Conservation (phyloP, 108 stramenopile species). For the Mediolabrus comicus region DNA sequence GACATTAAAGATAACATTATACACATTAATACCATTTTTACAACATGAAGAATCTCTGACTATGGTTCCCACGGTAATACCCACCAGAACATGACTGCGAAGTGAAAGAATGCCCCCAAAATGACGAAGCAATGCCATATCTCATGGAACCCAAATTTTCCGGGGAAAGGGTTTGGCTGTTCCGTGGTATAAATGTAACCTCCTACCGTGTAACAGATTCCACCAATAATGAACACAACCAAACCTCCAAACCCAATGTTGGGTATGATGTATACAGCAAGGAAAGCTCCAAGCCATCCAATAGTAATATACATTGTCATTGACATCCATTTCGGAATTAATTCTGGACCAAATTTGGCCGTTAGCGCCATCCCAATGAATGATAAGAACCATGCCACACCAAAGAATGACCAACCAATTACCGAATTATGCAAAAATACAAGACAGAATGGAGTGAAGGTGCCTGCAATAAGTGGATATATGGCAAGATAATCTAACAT, state of each 20-base stretch:
- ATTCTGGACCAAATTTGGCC: constrained; percentile 34
- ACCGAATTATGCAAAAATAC: constrained; percentile 59
- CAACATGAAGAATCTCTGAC: neutral
- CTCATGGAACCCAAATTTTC: constrained; percentile 83
- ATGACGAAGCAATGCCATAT: constrained; percentile 79
- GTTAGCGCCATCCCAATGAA: constrained; percentile 65
- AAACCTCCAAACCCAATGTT: constrained; percentile 50
- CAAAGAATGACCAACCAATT: constrained; percentile 78
- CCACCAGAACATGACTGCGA: constrained; percentile 68
- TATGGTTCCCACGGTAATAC: constrained; percentile 58
- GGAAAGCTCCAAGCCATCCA: constrained; percentile 74
- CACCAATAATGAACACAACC: constrained; percentile 52
- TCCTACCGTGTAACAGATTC: constrained; percentile 64
- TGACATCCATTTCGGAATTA: constrained; percentile 72
- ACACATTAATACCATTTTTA: neutral
- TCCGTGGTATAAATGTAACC: constrained; percentile 65
- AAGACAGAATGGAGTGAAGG: constrained; percentile 82
- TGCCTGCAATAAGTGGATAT: constrained; percentile 80
- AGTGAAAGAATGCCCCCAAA: constrained; percentile 64
- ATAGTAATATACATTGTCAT: constrained; percentile 85
- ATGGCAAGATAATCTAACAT: constrained; percentile 80
- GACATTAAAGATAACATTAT: neutral
- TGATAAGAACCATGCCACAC: constrained; percentile 69
- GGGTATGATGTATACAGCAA: constrained; percentile 56
- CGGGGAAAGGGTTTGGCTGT: constrained; percentile 62